Base-by-base conservation (phyloP, 495 filamentous ascomycete genomes). In the Thozetella sp. region DNA sequence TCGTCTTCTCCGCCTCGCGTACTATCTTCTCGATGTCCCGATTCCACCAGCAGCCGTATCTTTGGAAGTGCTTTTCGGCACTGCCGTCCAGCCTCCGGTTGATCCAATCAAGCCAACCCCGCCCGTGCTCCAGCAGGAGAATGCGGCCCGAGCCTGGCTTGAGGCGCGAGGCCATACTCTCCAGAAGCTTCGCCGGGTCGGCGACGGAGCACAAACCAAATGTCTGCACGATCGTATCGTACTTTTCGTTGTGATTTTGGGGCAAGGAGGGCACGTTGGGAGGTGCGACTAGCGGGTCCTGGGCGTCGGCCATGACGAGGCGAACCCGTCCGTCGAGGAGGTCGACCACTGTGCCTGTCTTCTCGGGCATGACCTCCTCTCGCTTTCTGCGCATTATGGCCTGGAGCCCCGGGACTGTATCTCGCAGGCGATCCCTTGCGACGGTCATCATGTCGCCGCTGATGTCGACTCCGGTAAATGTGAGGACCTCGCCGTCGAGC, bases 31-130 rank as follows among this genome's bases (percentile, higher is more conserved):
- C 90, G 56, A 99, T 89, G 80, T 99, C 95, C 54, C 92, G 80
- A 74, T 99, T 99, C 88, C 91, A 96, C 93, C 93, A 98, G 77
- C 95, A 99, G 10, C 96, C 95, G 81, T 93, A 92, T 53, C 85
- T 82, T 59, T 86, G 81, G 46, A 93, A 93, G 82, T 98, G 95
- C 27, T 76, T 78, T 20, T 84, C 78, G 2, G 96, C 96, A 61
- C 86, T 74, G 60, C 84, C 82, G 75, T 99, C 95, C 66, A 99
- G 71, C 15, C 90, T 67, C 1, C 73, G 72, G 78, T 99, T 97
- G 55, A 97, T 60, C 86, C 90, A 92, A 37, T 80, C 80, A 63
- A 86, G 94, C 62, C 86, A 73, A 43, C 90, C 91, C 54, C 90
- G 83, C 10, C 95, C 96, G 78, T 99, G 95, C 80, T 99, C 95